phyloP scores from a whole-genome alignment of 1,139 yeast species.

The Debaryomyces robertsiae region DNA sequence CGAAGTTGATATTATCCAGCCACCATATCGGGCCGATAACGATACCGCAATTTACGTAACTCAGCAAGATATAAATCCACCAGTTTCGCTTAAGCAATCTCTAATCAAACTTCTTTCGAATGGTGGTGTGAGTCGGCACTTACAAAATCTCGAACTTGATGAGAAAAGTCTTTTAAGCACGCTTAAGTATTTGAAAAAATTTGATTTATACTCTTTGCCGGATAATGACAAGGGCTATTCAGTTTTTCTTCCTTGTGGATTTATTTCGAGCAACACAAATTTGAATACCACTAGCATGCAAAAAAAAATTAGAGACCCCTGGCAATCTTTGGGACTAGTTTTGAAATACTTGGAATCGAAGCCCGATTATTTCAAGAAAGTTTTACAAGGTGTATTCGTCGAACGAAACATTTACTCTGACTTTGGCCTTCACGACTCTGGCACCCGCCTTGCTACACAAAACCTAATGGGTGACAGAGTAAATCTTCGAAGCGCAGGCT shows the following conservation, averaged over 20 bases:
- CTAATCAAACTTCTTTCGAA: conserved; percentile 42
- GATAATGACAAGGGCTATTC: conserved; percentile 68
- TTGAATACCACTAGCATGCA: conserved; percentile 9
- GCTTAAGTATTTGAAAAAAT: conserved; percentile 33
- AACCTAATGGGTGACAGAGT: conserved; percentile 45
- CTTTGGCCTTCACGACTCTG: conserved; percentile 35
- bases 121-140: conserved; percentile 34
- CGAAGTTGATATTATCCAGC: conserved; percentile 48
- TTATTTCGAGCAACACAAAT: conserved; percentile 9
- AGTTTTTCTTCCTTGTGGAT: conserved; percentile 73
- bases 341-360: conserved; percentile 60
- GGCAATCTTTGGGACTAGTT: conserved; percentile 69
- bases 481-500: conserved; percentile 22
- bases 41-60: conserved; percentile 65
- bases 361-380: conserved; percentile 47
- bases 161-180: conserved; percentile 41
- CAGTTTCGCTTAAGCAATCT: conserved; percentile 38
- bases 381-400: conserved; percentile 62
- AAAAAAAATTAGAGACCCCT: conserved; percentile 39
- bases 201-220: conserved; percentile 41
- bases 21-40: conserved; percentile 43
- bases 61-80: conserved; percentile 52
- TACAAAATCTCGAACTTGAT: conserved; percentile 36
- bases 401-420: conserved; percentile 72
- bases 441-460: conserved; percentile 21